Evolutionary conservation across 2,329 filamentous ascomycete genomes (phyloP), one percentile per base, ranked within the genome.

Genomic region (Leptographium wingfieldii): DNA sequence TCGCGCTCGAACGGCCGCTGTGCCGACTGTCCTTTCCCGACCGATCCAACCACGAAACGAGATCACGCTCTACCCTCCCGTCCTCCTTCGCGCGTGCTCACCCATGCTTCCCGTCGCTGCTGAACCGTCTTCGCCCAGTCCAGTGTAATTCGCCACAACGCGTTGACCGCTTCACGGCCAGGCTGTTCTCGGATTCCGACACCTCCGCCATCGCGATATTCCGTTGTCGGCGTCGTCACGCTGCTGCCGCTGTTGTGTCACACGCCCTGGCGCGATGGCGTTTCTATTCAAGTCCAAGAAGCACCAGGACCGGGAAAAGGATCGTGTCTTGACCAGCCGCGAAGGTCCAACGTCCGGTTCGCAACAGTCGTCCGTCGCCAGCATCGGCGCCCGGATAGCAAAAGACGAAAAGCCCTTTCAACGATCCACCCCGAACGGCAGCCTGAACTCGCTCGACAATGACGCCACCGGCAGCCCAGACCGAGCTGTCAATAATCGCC

Each of bases 221-320:
- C 49, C 33, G 35, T 49, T 27, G 53, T 52, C 53, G 12, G 33
- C 33, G 33, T 43, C 27, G 52, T 51, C 53, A 19, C 53, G 40
- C 57, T 40, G 51, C 38, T 53, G 58, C 55, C 33, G 40, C 53
- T 46, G 48, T 54, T 51, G 60, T 60, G 60, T 59, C 57, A 53
- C 58, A 54, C 64, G 46, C 60, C 33, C 48, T 48, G 57, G 69
- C 72, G 78, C 72, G 73, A 91, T 91, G 87, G 85, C 87, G 66
- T 91, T 91, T 73, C 80, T 91, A 63, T 91, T 91, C 77, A 90
- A 90, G 73, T 88, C 85, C 60, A 91, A 90, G 75, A 90, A 89
- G 74, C 80, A 82, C 69, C 84, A 87, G 72, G 83, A 86, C 11
- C 64, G 63, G 46, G 64, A 83, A 69, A 84, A 87, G 72, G 84